These are phyloP conservation scores for Wickerhamiella nectarea DNA, from an alignment of 805 yeast genomes.

Conservation along the genomic window DNA sequence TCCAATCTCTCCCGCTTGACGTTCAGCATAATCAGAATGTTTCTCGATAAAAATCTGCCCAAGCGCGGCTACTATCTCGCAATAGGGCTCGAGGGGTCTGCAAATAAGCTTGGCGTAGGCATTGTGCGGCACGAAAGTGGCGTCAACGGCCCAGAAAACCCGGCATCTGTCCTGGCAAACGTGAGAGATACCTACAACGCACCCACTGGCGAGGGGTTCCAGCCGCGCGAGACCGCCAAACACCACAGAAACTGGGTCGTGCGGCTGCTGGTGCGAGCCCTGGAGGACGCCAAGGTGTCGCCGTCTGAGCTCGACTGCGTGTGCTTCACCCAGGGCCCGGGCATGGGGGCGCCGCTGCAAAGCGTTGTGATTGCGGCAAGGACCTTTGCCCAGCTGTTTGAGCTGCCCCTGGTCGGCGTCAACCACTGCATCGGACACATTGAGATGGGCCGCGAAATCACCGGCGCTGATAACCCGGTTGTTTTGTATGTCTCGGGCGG, in stretches of 20 bases:
- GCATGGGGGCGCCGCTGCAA: constrained; percentile 98
- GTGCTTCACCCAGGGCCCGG: constrained; percentile 96
- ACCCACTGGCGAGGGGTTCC: constrained; percentile 96
- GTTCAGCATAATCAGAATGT: constrained; percentile 2
- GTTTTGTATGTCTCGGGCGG: constrained; percentile 97
- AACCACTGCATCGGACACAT: constrained; percentile 97
- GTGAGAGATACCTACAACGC: constrained; percentile 89
- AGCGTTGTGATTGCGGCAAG: constrained; percentile 88
- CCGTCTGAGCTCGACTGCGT: constrained; percentile 36
- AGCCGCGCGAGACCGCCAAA: constrained; percentile 92
- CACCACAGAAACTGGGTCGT: constrained; percentile 95
- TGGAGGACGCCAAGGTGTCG: constrained; percentile 44
- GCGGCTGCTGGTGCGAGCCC: constrained; percentile 51
- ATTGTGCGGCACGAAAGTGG: constrained; percentile 64
- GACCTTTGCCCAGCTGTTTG: constrained; percentile 66
- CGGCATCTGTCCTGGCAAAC: constrained; percentile 72
- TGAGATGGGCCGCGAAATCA: constrained; percentile 97
- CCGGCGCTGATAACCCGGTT: constrained; percentile 96
- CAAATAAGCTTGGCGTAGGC: constrained; percentile 92
- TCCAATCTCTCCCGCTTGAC: background rate
- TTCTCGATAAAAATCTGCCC: constrained; percentile 33
- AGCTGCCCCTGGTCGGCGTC: constrained; percentile 79
- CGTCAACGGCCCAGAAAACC: constrained; percentile 38
- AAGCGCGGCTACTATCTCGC: constrained; percentile 41
- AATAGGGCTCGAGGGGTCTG: constrained; percentile 91